Base-by-base conservation (phyloP, 768 basidiomycete species). In the Kondoa subrosea region DNA sequence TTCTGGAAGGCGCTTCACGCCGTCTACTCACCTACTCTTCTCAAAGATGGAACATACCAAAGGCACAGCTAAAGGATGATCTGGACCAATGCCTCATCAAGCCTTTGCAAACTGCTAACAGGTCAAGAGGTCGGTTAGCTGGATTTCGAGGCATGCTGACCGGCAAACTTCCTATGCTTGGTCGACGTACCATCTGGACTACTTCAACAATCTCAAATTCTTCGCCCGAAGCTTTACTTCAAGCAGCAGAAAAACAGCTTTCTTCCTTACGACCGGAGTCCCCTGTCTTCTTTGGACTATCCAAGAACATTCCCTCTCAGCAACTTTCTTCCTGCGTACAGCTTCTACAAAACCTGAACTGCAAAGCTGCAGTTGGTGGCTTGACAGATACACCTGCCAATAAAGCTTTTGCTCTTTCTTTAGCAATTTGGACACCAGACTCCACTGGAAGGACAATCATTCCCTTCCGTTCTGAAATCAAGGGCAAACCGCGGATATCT, bases 1-100 rank as follows among this genome's bases (percentile, higher is more conserved):
- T 27, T 12, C 25, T 69, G 21, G 71, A 71, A 34, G 69, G 70
- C n/a, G 64, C 66, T 50, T 50, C 40, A 8, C 40, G 40, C 21
- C 8, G 21, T 8, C 12, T 21, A 8, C 12, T 50, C 40, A 21
- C 8, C 8, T 50, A 50, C 40, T 50, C 40, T 50, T 50, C 40
- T 50, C 40, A 21, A 50, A 8, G 40, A 8, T 50, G 40, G 40
- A 8, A 50, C 21, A 21, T 50, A 8, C 40, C 40, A 50, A 50
- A 50, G 21, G 12, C 40, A 8, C 40, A 21, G 21, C 12, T 21
- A 8, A 50, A 50, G 21, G 40, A 50, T 50, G 40, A 50, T 21
- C 40, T 50, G 12, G 40, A 50, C 8, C 12, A 50, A 8, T 50
- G 40, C 40, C 21, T 50, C 12, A 50, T 50, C 12, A 50, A 21